Evolutionary conservation across 805 yeast genomes (phyloP).

Genomic region (Kazachstania kunashirensis): DNA sequence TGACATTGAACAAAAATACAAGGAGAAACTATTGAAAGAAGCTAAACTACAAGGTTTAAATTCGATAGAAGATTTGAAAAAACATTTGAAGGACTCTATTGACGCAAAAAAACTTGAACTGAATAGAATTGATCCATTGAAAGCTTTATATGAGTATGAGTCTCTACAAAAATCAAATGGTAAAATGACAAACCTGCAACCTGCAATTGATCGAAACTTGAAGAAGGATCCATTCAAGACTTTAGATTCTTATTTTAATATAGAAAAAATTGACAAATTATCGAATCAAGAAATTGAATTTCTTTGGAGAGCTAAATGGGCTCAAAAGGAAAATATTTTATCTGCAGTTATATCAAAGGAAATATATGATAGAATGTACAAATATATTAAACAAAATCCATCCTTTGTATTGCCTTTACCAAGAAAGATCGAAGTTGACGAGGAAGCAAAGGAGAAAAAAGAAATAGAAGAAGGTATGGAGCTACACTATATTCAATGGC

Average conservation of each 20-base stretch:
- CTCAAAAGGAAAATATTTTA: conserved; percentile 45
- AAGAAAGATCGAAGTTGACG: conserved; percentile 37
- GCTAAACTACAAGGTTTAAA: conserved; percentile 30
- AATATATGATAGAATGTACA: conserved; percentile 53
- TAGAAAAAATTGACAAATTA: conserved; percentile 51
- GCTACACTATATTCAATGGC: conserved; percentile 91
- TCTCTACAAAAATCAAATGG: conserved; percentile 23
- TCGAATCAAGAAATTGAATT: conserved; percentile 57
- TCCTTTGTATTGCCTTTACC: conserved; percentile 88
- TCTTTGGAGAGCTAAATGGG: conserved; percentile 85
- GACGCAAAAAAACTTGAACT: conserved; percentile 46
- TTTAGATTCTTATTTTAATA: conserved; percentile 58
- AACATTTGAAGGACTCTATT: conserved; percentile 51
- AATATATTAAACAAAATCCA: conserved; percentile 65
- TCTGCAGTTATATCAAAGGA: conserved; percentile 52
- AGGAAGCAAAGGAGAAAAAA: conserved; percentile 33
- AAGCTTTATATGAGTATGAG: conserved; percentile 52
- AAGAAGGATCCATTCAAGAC: conserved; percentile 55
- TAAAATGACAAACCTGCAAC: conserved; percentile 11
- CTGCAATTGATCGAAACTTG: conserved; percentile 1
- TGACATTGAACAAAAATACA: conserved; percentile 23
- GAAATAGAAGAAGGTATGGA: conserved; percentile 43
- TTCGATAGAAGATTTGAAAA: conserved; percentile 49
- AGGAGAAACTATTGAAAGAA: conserved; percentile 30
- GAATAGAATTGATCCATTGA: conserved; percentile 57